Evolutionary conservation across 177 flowering plant species (phyloP), one percentile per base, ranked within the genome.

Genomic region (Telopea speciosissima): DNA sequence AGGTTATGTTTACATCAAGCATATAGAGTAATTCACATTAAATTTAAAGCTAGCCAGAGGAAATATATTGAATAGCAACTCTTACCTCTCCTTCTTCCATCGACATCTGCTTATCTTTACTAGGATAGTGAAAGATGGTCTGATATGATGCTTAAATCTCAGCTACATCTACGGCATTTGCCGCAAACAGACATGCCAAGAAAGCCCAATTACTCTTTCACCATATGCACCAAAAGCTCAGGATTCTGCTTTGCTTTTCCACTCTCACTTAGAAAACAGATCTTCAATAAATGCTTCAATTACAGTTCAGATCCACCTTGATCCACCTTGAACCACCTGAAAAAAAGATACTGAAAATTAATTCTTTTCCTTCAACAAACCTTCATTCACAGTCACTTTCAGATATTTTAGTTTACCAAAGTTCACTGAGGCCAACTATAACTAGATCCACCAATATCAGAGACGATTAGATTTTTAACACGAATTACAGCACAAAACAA

Each of bases 11-110:
- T 5, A 36, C 40, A 36, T 36, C 40, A 36, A 36, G 40, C 7
- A 36, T 6, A 36, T 36, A 8, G 40, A 5, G 40, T 6, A 36
- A 36, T 36, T 36, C 9, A 5, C 40, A 36, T 36, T 3, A 36
- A 36, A 36, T 36, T 52, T 52, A 26, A 67, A 56, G 13, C 5
- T 19, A 45, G 40, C 8, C 8, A 0, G n/a, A 24, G 61, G 24
- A 17, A 58, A 21, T n/a, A 10, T 8, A 23, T 23, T 10, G 49
- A 59, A 42, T 67, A 67, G 70, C 26, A 45, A 73, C 75, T 66
- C 21, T 45, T 16, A 63, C 21, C 25, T 71, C 73, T 62, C 72
- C 72, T 11, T 56, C 63, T 52, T 73, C 70, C 75, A 65, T 73
- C 24, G 62, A 24, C 52, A 65, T 65, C 68, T 24, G 61, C 23